Evolutionary conservation across 169 alveolate species (phyloP).

Genomic region (Cryptosporidium ubiquitum): DNA sequence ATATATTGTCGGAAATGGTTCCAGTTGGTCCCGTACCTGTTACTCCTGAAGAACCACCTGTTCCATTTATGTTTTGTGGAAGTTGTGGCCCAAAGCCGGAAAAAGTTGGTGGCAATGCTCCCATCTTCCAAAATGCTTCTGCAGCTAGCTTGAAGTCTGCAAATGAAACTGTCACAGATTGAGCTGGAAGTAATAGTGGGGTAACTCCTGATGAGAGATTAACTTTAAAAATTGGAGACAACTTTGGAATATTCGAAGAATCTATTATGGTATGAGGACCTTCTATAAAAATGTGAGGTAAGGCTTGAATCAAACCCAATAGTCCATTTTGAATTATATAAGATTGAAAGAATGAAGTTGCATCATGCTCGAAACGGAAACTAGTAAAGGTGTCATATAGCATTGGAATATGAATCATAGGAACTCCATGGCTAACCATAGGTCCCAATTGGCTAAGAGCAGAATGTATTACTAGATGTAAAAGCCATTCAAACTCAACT

Average conservation of each 20-base stretch:
- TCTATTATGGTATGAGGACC: conserved; percentile 69
- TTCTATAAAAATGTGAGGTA: conserved; percentile 70
- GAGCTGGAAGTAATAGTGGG: conserved; percentile 74
- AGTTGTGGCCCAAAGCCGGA: background rate
- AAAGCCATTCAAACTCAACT: conserved; percentile 63
- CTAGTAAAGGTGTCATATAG: conserved; percentile 48
- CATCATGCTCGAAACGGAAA: conserved; percentile 70
- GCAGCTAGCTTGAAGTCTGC: conserved; percentile 60
- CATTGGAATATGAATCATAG: conserved; percentile 71
- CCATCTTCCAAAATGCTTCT: conserved; percentile 68
- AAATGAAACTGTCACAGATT: conserved; percentile 40
- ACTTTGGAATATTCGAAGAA: conserved; percentile 40
- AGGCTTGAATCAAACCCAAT: conserved; percentile 58
- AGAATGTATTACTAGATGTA: conserved; percentile 61
- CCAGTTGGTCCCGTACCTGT: background rate
- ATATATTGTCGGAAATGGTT: background rate
- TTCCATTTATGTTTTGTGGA: background rate
- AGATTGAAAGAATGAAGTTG: conserved; percentile 46
- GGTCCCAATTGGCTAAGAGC: conserved; percentile 49
- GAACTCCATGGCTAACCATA: conserved; percentile 59
- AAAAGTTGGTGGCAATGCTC: conserved; percentile 48
- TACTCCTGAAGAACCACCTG: background rate
- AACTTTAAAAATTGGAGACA: conserved; percentile 41
- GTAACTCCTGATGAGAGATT: conserved; percentile 45
- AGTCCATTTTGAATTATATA: conserved; percentile 56